Evolutionary conservation across 2,329 filamentous ascomycete species (phyloP).

Genomic region (Raffaelea deltoideospora): DNA sequence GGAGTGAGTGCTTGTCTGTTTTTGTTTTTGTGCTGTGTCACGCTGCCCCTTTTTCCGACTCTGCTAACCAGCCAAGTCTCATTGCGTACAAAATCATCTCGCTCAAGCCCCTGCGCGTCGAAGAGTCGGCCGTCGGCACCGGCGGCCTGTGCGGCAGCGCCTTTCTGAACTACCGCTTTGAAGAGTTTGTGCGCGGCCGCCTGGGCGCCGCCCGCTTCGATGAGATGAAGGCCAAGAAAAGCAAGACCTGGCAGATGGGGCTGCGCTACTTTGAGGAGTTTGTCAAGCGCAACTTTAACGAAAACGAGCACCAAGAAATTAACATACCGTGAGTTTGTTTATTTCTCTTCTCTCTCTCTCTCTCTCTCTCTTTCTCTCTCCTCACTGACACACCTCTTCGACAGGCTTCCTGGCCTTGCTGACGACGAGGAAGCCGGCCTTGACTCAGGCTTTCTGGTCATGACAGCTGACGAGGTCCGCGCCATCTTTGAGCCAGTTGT

Average conservation of each 20-base stretch:
- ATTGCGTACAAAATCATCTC: conserved; percentile 74
- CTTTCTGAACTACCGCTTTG: conserved; percentile 68
- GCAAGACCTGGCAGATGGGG: conserved; percentile 67
- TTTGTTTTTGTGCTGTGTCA: not conserved
- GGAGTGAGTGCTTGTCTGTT: conserved; percentile 31
- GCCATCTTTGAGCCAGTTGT: conserved; percentile 64
- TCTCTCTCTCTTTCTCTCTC: not conserved
- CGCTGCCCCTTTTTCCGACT: not conserved
- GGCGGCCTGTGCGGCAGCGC: conserved; percentile 65
- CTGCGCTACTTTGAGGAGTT: conserved; percentile 72
- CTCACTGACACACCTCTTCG: conserved; percentile 3
- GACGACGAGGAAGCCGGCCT: conserved; percentile 63
- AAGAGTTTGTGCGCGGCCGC: conserved; percentile 56
- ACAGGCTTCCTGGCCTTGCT: conserved; percentile 55
- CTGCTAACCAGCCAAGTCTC: conserved; percentile 26
- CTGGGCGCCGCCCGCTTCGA: conserved; percentile 54
- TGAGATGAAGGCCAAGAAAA: conserved; percentile 63
- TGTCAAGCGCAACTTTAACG: conserved; percentile 71
- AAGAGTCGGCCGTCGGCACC: conserved; percentile 67
- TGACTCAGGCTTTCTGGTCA: conserved; percentile 61
- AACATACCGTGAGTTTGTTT: conserved; percentile 51
- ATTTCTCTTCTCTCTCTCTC: not conserved
- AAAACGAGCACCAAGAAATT: conserved; percentile 61
- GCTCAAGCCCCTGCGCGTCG: conserved; percentile 53
- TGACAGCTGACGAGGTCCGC: conserved; percentile 54